Evolutionary conservation across 2,329 filamentous ascomycete genomes (phyloP).

Genomic region (Bipolaris bicolor): DNA sequence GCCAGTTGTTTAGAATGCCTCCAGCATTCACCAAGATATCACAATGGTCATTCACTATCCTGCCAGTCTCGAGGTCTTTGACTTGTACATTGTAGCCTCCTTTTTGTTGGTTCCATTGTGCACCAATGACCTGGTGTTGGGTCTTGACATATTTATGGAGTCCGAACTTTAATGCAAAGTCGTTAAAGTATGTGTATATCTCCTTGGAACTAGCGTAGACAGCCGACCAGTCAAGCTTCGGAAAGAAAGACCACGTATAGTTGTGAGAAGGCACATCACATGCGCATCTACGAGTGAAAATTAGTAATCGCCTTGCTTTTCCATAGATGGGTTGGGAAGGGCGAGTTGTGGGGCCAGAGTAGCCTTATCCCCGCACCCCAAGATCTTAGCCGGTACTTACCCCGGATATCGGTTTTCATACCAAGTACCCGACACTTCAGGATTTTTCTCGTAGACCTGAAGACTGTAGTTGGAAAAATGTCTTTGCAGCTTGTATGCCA

Average conservation of each 20-base stretch:
- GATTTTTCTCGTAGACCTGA: slow-evolving; percentile 58
- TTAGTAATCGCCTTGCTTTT: slow-evolving; percentile 16
- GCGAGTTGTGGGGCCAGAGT: slow-evolving; percentile 3
- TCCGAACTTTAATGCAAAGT: slow-evolving; percentile 50
- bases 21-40: slow-evolving; percentile 58
- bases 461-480: slow-evolving; percentile 53
- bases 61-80: slow-evolving; percentile 37
- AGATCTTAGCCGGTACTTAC: slow-evolving; percentile 26
- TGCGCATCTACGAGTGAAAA: slow-evolving; percentile 44
- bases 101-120: slow-evolving; percentile 47
- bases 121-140: slow-evolving; percentile 41
- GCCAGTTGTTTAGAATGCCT: slow-evolving; percentile 60
- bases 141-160: slow-evolving; percentile 48
- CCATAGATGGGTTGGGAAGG: not conserved
- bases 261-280: slow-evolving; percentile 61
- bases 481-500: slow-evolving; percentile 58
- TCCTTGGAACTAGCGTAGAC: slow-evolving; percentile 53
- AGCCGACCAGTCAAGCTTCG: slow-evolving; percentile 52
- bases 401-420: slow-evolving; percentile 58
- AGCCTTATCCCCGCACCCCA: slow-evolving; percentile 4
- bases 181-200: slow-evolving; percentile 53
- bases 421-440: slow-evolving; percentile 58
- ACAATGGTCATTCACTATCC: slow-evolving; percentile 50
- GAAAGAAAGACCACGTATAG: slow-evolving; percentile 60
- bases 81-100: slow-evolving; percentile 48